Base-by-base conservation (phyloP, 805 yeast genomes). In the Ogataea nonfermentans region DNA sequence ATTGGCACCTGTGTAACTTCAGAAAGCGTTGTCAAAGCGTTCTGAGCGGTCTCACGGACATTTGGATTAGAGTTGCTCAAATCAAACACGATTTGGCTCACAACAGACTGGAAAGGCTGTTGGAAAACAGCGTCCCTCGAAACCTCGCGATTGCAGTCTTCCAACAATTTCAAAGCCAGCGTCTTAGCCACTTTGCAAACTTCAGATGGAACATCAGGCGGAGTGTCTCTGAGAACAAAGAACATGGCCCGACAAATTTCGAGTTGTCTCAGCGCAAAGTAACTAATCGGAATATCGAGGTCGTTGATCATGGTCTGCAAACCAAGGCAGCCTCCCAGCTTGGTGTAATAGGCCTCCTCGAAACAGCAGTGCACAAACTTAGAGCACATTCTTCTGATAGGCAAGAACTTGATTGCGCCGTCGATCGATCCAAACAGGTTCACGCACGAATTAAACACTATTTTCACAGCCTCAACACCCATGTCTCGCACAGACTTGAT, bases 11-110 rank as follows among this genome's bases (percentile, higher is more conserved):
- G 67, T 0, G 95, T 81, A 0, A 84, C 75, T 10, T 81, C 82
- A 0, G 96, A 77, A 12, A 93, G 68, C 2, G 77, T 76, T 14
- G 68, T 59, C 46, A 93, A 68, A 1, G 91, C 79, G 20, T 74
- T 68, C 56, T 86, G 90, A 1, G 96, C 81, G 0, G 95, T 84
- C 43, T 78, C 79, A 52, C 99, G 74, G 1, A 91, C 96, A 29
- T 76, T 74, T 9, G 80, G 76, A 49, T 86, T 88, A 0, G 98
- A 84, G 57, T 93, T 89, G 27, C 95, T 93, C 43, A 93, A 72
- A 57, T 93, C 99, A 55, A 89, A 89, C 2, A 91, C 95, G 48
- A 95, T 71, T 19, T 91, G 83, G n/a, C 95, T 88, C 24, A 87
- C 78, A 17, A 93, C 71, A 10, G 90, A 81, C 51, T 81, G 87